Conservation (phyloP, 106 monocot species). For the Dendrobium chrysotoxum region DNA sequence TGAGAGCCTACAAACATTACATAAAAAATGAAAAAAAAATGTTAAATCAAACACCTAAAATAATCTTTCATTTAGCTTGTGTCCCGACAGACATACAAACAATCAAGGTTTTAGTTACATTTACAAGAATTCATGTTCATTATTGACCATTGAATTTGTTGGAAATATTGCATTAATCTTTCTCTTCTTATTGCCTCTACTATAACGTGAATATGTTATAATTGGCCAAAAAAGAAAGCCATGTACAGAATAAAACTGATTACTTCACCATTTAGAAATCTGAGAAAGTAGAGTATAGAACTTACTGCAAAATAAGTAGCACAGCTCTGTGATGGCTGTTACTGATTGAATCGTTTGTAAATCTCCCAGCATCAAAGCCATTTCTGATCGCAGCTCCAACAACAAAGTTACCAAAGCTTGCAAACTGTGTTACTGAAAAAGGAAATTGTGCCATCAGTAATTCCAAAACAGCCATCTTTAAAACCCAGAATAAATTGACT, state of each 20-base stretch:
- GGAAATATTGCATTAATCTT: neutral
- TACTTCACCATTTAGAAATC: neutral
- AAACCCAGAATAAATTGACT: neutral
- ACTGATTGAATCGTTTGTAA: neutral
- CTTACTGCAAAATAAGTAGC: neutral
- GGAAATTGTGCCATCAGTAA: neutral
- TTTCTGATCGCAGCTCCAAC: neutral
- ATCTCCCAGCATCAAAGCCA: neutral
- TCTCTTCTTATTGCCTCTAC: neutral
- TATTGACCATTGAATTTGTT: too few species aligned
- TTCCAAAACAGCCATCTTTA: neutral
- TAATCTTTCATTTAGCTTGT: neutral
- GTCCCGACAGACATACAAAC: neutral
- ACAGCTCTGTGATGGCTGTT: neutral
- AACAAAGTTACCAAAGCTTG: neutral
- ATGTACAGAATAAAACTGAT: neutral
- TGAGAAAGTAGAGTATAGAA: neutral
- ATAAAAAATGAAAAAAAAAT: too few species aligned
- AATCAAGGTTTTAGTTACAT: neutral
- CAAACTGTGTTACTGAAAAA: neutral
- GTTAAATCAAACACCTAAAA: neutral
- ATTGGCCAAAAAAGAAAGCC: neutral
- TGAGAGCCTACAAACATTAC: too few species aligned
- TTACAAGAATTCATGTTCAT: neutral
- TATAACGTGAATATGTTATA: neutral